Evolutionary conservation across 495 filamentous ascomycete genomes (phyloP).

Genomic region (Oidiodendron maius): DNA sequence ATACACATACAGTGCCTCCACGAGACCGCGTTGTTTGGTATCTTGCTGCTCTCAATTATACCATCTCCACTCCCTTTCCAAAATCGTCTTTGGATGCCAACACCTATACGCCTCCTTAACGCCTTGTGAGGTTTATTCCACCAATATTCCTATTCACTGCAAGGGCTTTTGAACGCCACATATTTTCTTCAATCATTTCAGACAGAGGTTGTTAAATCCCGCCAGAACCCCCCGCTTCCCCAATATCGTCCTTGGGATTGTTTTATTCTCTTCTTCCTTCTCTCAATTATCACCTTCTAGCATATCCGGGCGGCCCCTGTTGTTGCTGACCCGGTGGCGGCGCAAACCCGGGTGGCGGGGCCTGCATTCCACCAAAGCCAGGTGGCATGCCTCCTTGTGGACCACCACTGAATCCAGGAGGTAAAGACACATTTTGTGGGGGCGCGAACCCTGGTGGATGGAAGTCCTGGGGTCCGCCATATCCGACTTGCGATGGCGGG

Average conservation of each 20-base stretch:
- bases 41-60: too few relatives aligned
- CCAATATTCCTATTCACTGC: too few relatives aligned
- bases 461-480: conserved; percentile 70
- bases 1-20: too few relatives aligned
- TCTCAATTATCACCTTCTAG: conserved; percentile 8
- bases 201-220: too few relatives aligned
- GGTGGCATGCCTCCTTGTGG: conserved; percentile 15
- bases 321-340: conserved; percentile 14
- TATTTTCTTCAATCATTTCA: too few relatives aligned
- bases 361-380: conserved; percentile 9
- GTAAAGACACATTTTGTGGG: conserved; percentile 13
- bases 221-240: too few relatives aligned
- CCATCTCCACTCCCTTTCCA: too few relatives aligned
- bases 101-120: too few relatives aligned
- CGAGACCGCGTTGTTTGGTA: too few relatives aligned
- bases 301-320: conserved; percentile 22
- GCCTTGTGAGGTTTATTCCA: too few relatives aligned
- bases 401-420: conserved; percentile 19
- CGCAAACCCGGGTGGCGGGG: conserved; percentile 13
- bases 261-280: neutral
- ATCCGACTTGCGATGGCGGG: conserved; percentile 70
- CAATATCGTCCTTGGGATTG: neutral
- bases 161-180: too few relatives aligned
- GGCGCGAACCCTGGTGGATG: conserved; percentile 35
- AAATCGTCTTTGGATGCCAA: too few relatives aligned